Evolutionary conservation across 164 flowering plant species (phyloP).

Genomic region (Annona cherimola): DNA sequence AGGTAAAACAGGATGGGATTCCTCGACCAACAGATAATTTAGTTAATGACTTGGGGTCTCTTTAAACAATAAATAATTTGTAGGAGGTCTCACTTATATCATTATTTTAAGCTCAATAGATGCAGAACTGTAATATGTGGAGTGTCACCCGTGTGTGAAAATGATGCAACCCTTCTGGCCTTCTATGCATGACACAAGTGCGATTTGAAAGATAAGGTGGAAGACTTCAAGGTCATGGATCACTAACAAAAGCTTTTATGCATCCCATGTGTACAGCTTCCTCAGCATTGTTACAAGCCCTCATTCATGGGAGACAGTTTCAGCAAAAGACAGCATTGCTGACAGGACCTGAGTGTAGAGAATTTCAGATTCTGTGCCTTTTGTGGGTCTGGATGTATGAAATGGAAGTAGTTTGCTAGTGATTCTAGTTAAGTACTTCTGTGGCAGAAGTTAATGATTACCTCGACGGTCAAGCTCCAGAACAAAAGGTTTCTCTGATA

Average conservation of each 20-base stretch:
- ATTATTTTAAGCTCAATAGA: neutral
- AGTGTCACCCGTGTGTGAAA: neutral
- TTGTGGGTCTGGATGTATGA: neutral
- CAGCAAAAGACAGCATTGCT: neutral
- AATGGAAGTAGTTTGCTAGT: too few species aligned
- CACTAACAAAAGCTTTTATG: too few species aligned
- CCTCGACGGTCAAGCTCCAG: slow-evolving; percentile 96
- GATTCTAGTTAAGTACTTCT: too few species aligned
- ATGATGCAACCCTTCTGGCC: neutral
- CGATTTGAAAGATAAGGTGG: neutral
- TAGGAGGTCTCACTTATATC: too few species aligned
- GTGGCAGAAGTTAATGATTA: slow-evolving; percentile 22
- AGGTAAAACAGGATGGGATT: too few species aligned
- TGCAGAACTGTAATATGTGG: neutral
- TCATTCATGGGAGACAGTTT: neutral
- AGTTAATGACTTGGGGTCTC: too few species aligned
- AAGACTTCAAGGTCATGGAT: too few species aligned
- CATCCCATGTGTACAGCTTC: neutral
- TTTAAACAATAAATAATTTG: too few species aligned
- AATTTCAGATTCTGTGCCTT: neutral
- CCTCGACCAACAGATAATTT: too few species aligned
- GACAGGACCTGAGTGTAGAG: neutral
- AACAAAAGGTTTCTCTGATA: slow-evolving; percentile 65
- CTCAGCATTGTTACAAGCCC: neutral
- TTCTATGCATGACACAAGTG: neutral